Evolutionary conservation across 2,329 filamentous ascomycete genomes (phyloP), one percentile per base, ranked within the genome.

Genomic region (Diplodia mutila): DNA sequence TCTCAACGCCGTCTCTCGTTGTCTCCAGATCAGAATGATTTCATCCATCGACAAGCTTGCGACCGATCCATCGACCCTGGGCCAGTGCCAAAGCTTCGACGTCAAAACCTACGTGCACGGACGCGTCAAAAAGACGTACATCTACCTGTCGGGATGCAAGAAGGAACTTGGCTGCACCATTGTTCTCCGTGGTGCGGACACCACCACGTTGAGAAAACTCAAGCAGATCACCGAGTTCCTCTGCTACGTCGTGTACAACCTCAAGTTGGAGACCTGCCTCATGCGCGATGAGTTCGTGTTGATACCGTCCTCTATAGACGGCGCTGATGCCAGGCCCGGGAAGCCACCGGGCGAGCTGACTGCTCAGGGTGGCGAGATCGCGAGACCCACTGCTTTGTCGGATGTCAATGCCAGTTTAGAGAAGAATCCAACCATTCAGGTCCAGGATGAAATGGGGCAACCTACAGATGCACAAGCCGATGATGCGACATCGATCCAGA

Each of bases 201-300:
- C 89, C 34, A 82, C 87, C 57, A 84, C 89, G 0, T 84, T 99
- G 21, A 84, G 88, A 1, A 91, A 89, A 72, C 89, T 99, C 78
- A 99, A 99, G 80, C 87, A 89, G 64, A 95, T 99, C 71, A 95
- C 94, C 12, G 95, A 99, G 76, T 98, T 99, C 76, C 97, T 99
- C 94, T 91, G 96, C 46, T 99, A 98, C 73, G 96, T 99, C 23
- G 94, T 98, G 14, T 99, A 99, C 80, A 99, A 97, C 73, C 84
- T 99, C 65, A 97, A 97, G 76, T 85, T 99, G 16, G 95, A 99
- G 80, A 97, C 95, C 1, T 97, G 92, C 72, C 83, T 99, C 54
- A 92, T 99, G 86, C 87, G 92, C 64, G 95, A 99, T 77, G 94
- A 97, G 73, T 97, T 93, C 72, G 91, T 97, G 18, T 87, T 94